Evolutionary conservation across 2,329 filamentous ascomycete genomes (phyloP).

Genomic region (Lecanicillium sp.): DNA sequence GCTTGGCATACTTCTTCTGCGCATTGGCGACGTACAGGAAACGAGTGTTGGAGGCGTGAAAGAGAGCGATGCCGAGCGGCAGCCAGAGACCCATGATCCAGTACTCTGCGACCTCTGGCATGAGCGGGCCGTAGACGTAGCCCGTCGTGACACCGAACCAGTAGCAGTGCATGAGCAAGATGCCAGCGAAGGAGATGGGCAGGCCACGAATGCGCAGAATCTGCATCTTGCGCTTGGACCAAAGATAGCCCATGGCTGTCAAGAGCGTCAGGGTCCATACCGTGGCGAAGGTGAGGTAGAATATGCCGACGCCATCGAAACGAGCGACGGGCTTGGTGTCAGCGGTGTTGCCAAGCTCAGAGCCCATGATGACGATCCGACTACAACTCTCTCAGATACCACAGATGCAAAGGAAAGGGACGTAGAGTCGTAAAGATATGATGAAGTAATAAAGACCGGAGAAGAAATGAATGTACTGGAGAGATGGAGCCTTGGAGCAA

Average conservation of each 20-base stretch:
- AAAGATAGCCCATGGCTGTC: conserved; percentile 36
- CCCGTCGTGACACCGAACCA: conserved; percentile 35
- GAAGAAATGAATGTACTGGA: not conserved
- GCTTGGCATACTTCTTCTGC: conserved; percentile 39
- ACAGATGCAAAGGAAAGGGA: not conserved
- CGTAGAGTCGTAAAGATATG: not conserved
- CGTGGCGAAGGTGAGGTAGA: conserved; percentile 32
- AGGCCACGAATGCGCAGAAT: conserved; percentile 37
- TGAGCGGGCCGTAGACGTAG: conserved; percentile 33
- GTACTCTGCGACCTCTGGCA: conserved; percentile 50
- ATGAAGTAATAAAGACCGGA: not conserved
- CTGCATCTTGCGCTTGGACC: conserved; percentile 32
- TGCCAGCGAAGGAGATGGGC: conserved; percentile 33
- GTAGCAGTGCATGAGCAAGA: conserved; percentile 36
- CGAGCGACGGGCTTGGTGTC: conserved; percentile 26
- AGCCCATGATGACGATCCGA: conserved; percentile 4
- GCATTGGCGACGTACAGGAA: conserved; percentile 53
- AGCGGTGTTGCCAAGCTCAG: conserved; percentile 26
- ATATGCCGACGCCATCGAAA: conserved; percentile 35
- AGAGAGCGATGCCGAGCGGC: conserved; percentile 59
- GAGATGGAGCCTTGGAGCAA: not conserved
- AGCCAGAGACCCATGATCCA: conserved; percentile 64
- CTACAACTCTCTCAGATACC: no score
- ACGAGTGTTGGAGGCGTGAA: conserved; percentile 58
- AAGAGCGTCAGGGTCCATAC: conserved; percentile 35